Evolutionary conservation across 768 basidiomycete species (phyloP).

Genomic region (Tylopilus rubrobrunneus): DNA sequence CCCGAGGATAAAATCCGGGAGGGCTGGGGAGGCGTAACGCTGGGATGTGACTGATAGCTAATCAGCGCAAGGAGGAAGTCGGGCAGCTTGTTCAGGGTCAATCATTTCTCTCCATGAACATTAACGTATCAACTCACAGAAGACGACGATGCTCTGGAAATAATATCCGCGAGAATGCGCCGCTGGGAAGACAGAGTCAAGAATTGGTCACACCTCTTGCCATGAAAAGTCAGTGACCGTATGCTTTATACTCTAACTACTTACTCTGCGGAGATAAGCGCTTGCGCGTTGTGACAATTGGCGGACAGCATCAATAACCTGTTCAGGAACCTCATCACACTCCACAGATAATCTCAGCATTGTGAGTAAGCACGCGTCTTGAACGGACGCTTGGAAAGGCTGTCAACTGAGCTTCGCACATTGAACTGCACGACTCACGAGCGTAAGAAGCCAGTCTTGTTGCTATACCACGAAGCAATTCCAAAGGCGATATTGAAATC

Average conservation of each 20-base stretch:
- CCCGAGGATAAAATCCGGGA: slow-evolving; percentile 8
- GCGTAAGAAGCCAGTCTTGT: slow-evolving; percentile 37
- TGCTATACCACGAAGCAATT: slow-evolving; percentile 46
- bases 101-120: slow-evolving; percentile 1
- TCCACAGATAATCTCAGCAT: slow-evolving; percentile 66
- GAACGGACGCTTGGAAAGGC: slow-evolving; percentile 51
- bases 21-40: slow-evolving; percentile 3
- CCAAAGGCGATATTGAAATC: slow-evolving; percentile 46
- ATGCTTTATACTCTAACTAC: slow-evolving; percentile 5
- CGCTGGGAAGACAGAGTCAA: slow-evolving; percentile 44
- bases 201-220: slow-evolving; percentile 72
- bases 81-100: slow-evolving; percentile 50
- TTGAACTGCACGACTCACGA: slow-evolving; percentile 36
- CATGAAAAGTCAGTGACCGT: slow-evolving; percentile 5
- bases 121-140: slow-evolving; percentile 42
- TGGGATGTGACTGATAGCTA: slow-evolving; percentile 21
- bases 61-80: slow-evolving; percentile 60
- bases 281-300: slow-evolving; percentile 42
- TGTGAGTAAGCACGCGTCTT: slow-evolving; percentile 67
- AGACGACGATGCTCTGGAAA: slow-evolving; percentile 47
- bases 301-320: slow-evolving; percentile 41
- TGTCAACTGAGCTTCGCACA: slow-evolving; percentile 5
- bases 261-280: slow-evolving; percentile 57
- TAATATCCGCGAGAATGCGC: slow-evolving; percentile 42
- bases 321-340: slow-evolving; percentile 50